These are phyloP conservation scores for Raddia guianensis DNA, from an alignment of 176 grass and related monocot species.

Conservation along the genomic window DNA sequence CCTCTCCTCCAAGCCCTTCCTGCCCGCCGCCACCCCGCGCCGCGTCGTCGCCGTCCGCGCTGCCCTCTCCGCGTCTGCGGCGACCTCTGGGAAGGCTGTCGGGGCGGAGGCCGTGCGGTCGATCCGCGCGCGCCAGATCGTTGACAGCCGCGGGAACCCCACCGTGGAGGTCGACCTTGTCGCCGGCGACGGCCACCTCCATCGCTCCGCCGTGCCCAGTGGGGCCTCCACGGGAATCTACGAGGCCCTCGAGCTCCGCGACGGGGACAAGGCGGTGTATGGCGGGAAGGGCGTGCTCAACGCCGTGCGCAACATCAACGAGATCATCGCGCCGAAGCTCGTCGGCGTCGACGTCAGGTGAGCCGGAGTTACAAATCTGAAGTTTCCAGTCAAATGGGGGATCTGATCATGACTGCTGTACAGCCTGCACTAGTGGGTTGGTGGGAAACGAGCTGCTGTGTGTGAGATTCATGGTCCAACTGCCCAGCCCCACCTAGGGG, in stretches of 20 bases:
- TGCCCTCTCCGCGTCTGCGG: constrained; percentile 39
- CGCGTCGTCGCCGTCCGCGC: constrained; percentile 51
- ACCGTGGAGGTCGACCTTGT: constrained; percentile 97
- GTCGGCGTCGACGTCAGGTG: constrained; percentile 87
- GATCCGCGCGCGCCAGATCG: constrained; percentile 93
- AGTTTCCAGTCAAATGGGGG: neutral
- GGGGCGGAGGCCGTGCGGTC: constrained; percentile 58
- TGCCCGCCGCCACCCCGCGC: constrained; percentile 17
- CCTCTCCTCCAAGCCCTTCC: constrained; percentile 50
- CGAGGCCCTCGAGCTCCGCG: constrained; percentile 90
- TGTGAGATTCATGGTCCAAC: constrained; percentile 23
- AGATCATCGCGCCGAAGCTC: constrained; percentile 81
- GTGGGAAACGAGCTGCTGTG: neutral
- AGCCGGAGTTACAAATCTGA: constrained; percentile 16
- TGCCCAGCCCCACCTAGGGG: neutral
- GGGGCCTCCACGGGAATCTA: constrained; percentile 95
- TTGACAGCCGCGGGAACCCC: constrained; percentile 95
- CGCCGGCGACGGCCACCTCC: constrained; percentile 58
- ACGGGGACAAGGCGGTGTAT: constrained; percentile 82
- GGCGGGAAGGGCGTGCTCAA: constrained; percentile 90
- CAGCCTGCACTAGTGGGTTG: neutral
- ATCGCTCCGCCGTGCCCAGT: constrained; percentile 90
- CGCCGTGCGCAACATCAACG: constrained; percentile 90
- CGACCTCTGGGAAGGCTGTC: constrained; percentile 6
- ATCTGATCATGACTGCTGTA: neutral